Evolutionary conservation across 805 yeast species (phyloP).

Genomic region (Metschnikowia lochheadii): DNA sequence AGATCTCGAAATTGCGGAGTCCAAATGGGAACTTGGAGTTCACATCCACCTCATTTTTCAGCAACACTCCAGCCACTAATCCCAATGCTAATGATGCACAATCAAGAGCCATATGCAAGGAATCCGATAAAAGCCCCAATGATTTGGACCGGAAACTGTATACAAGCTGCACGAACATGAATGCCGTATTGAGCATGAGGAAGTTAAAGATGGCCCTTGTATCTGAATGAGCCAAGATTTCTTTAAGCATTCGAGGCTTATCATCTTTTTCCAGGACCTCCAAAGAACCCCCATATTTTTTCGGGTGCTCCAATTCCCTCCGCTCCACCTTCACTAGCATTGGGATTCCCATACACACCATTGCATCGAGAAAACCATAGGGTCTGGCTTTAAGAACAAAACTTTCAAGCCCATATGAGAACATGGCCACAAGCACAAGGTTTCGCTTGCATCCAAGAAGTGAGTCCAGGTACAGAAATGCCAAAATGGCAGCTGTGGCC

Average conservation of each 20-base stretch:
- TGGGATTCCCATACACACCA: constrained; percentile 11
- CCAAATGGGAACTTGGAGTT: constrained; percentile 83
- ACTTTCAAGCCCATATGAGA: constrained; percentile 14
- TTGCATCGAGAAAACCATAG: constrained; percentile 3
- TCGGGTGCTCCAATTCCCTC: background rate
- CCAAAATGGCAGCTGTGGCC: constrained; percentile 12
- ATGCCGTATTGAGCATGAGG: constrained; percentile 76
- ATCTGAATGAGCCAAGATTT: constrained; percentile 45
- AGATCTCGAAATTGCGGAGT: constrained; percentile 74
- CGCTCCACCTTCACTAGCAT: constrained; percentile 10
- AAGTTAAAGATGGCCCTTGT: constrained; percentile 88
- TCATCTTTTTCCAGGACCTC: background rate
- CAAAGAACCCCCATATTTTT: no score
- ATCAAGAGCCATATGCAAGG: constrained; percentile 94
- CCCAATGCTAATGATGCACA: constrained; percentile 90
- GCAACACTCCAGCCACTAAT: constrained; percentile 68
- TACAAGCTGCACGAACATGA: constrained; percentile 90
- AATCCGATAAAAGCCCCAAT: constrained; percentile 84
- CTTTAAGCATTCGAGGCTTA: constrained; percentile 23
- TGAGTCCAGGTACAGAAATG: constrained; percentile 10
- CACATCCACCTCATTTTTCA: constrained; percentile 41
- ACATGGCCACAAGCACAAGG: constrained; percentile 9
- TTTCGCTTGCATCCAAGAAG: constrained; percentile 7
- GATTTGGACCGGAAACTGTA: constrained; percentile 93
- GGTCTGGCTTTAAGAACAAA: constrained; percentile 11